phyloP scores from a whole-genome alignment of 1,284 basidiomycete species.

The Lentinula novae-zelandiae region DNA sequence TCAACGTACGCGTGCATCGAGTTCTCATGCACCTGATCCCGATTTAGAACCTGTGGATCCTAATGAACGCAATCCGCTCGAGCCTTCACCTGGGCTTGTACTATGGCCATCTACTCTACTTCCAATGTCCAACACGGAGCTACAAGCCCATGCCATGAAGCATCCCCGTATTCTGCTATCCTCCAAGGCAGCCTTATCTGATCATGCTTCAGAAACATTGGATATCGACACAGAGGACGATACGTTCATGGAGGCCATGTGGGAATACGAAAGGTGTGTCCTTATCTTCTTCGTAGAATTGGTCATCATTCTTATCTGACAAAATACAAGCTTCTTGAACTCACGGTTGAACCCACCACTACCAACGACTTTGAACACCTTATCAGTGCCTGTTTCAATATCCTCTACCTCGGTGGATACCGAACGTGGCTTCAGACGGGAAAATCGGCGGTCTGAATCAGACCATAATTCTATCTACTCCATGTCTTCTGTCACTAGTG shows the following conservation, averaged over 20 bases:
- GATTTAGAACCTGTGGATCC: neutral
- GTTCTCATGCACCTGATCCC: slow-evolving; percentile 4
- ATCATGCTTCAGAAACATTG: slow-evolving; percentile 30
- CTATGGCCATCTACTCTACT: slow-evolving; percentile 34
- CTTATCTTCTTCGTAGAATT: neutral
- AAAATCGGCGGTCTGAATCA: neutral
- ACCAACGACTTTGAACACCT: slow-evolving; percentile 12
- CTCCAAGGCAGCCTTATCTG: slow-evolving; percentile 28
- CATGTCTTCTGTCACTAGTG: slow-evolving; percentile 27
- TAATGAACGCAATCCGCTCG: slow-evolving; percentile 15
- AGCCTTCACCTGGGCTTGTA: slow-evolving; percentile 29
- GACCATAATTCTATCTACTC: neutral
- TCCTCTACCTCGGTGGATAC: slow-evolving; percentile 2
- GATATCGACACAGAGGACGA: slow-evolving; percentile 26
- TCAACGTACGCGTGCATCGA: neutral
- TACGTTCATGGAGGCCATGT: slow-evolving; percentile 32
- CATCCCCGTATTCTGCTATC: slow-evolving; percentile 31
- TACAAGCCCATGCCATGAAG: slow-evolving; percentile 32
- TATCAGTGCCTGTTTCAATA: neutral
- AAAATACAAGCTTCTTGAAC: slow-evolving; percentile 28
- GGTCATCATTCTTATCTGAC: neutral
- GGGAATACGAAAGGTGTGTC: slow-evolving; percentile 34
- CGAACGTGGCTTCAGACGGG: neutral
- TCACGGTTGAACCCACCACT: slow-evolving; percentile 29
- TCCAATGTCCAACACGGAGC: slow-evolving; percentile 28